A percentile compares a stretch with the other conserved stretches of the same genome.
phyloP scores from a whole-genome alignment of 2,329 filamentous ascomycete species.

The Xylaria sp. region DNA sequence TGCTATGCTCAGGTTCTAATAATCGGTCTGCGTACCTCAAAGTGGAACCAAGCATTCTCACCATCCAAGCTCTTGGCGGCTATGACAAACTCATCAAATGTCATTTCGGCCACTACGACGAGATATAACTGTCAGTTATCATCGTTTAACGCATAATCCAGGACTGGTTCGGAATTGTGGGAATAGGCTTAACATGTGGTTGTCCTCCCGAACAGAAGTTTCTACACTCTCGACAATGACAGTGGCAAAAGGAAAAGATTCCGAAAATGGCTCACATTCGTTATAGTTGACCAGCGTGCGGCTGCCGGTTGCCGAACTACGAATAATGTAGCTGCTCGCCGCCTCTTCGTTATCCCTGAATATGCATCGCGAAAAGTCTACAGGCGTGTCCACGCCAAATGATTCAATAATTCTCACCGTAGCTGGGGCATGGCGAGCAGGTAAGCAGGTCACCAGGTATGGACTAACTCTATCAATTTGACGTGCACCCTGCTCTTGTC shows the following conservation, averaged over 20 bases:
- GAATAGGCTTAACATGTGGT: background rate
- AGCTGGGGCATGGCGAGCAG: conserved; percentile 62
- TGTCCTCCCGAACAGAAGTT: background rate
- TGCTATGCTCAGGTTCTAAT: conserved; percentile 39
- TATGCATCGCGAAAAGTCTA: conserved; percentile 67
- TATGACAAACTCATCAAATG: conserved; percentile 65
- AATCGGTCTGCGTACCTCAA: conserved; percentile 64
- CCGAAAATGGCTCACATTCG: conserved; percentile 49
- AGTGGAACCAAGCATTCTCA: conserved; percentile 73
- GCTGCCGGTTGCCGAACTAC: conserved; percentile 67
- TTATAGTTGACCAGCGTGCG: conserved; percentile 79
- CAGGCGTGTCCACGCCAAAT: conserved; percentile 56
- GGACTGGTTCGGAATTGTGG: background rate
- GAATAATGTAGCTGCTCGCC: conserved; percentile 76
- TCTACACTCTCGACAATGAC: background rate
- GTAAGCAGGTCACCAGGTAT: conserved; percentile 65
- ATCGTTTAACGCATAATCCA: background rate
- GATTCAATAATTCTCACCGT: conserved; percentile 64
- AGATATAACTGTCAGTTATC: conserved; percentile 16
- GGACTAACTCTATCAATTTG: conserved; percentile 46
- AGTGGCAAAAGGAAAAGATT: background rate
- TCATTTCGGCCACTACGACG: conserved; percentile 70
- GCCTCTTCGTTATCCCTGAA: conserved; percentile 67
- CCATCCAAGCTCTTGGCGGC: conserved; percentile 53
- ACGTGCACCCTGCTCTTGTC: conserved; percentile 30